Evolutionary conservation across 257 asterid genomes (phyloP), one percentile per base, ranked within the genome.

Genomic region (Solanum arcanum): DNA sequence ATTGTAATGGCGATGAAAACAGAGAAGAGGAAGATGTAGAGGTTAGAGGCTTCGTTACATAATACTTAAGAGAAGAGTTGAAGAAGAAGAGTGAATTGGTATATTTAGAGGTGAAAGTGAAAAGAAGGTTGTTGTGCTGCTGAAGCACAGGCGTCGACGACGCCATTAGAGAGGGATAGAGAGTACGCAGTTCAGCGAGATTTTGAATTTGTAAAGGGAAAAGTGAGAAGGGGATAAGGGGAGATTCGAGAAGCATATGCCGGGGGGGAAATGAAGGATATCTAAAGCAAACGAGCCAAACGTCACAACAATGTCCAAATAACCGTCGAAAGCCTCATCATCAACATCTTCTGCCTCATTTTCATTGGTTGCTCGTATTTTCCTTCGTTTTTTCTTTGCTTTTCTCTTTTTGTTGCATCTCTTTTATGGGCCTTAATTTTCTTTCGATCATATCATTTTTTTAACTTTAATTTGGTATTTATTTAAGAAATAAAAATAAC

Each of bases 191-290:
- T 33, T 33, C 35, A 33, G 35, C 35, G 35, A 33, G 5, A 33
- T 33, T 33, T 33, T 33, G 75, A 87, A 70, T 86, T 64, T 23
- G 73, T 47, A 49, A 49, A 85, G 86, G 80, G 84, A 44, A 88
- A 75, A 85, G 86, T 25, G 74, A 87, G 91, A 68, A 81, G 89
- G 89, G 95, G 91, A 92, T 90, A 91, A 92, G 91, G 83, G 83
- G 93, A 88, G 92, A 91, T 92, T 91, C 94, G 87, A 77, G 91
- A 52, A 88, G 96, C 88, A 95, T 93, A 95, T 94, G 74, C 98
- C 89, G 12, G 88, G 86, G 86, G 83, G 77, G 59, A 21, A 73
- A 47, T 25, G 66, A 35, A 23, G 72, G 56, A 87, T 86, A 39
- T 83, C 46, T 47, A 70, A 68, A 62, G 69, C 44, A 16, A 23